phyloP scores from a whole-genome alignment of 1,284 basidiomycete genomes.

The Ganoderma sp. region DNA sequence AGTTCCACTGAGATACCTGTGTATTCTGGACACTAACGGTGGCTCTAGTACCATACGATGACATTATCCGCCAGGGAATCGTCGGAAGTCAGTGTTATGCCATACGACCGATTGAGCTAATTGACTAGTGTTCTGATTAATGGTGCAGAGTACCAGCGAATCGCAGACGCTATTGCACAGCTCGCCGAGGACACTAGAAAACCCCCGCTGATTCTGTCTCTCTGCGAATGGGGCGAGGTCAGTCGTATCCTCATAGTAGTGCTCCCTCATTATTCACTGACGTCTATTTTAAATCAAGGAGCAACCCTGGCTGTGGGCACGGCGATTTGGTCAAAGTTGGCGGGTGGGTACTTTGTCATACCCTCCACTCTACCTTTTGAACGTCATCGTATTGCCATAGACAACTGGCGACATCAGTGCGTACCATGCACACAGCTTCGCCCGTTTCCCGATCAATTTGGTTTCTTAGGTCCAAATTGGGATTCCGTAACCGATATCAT shows the following conservation, averaged over 20 bases:
- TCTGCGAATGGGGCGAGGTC: slow-evolving; percentile 60
- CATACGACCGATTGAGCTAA: neutral
- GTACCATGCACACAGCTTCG: neutral
- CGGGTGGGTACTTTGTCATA: slow-evolving; percentile 39
- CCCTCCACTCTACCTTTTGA: neutral
- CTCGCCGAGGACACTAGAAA: slow-evolving; percentile 47
- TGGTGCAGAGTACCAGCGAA: slow-evolving; percentile 52
- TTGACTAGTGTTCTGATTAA: neutral
- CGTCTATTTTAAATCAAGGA: slow-evolving; percentile 28
- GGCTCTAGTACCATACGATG: slow-evolving; percentile 53
- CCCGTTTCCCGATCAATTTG: neutral
- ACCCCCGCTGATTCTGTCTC: slow-evolving; percentile 53
- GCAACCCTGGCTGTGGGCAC: slow-evolving; percentile 47
- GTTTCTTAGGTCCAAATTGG: slow-evolving; percentile 40
- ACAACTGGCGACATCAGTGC: slow-evolving; percentile 44
- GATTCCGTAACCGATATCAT: slow-evolving; percentile 48
- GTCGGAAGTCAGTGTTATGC: slow-evolving; percentile 50
- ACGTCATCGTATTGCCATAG: slow-evolving; percentile 13
- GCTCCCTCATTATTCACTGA: neutral
- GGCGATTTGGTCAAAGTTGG: slow-evolving; percentile 52
- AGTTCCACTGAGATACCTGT: neutral
- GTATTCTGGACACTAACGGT: neutral
- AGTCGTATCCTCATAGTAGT: slow-evolving; percentile 25
- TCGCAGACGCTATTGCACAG: slow-evolving; percentile 53
- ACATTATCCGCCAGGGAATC: slow-evolving; percentile 51